Conservation (phyloP, 148 eudicot species). For the Linanthus parryae region DNA sequence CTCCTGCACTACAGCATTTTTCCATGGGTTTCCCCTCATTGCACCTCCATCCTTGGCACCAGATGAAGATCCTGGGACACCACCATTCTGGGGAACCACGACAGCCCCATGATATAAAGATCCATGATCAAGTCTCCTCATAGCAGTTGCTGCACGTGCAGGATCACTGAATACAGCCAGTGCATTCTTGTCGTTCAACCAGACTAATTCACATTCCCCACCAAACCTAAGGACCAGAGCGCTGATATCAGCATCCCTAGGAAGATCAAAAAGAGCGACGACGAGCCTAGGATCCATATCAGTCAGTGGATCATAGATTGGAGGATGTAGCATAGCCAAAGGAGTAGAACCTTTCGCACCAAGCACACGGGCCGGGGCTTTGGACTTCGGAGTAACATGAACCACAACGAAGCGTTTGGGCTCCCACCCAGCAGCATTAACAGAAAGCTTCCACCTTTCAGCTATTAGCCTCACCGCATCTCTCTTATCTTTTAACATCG, state of each 20-base stretch:
- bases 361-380: constrained; percentile 67
- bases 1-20: constrained; percentile 53
- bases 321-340: constrained; percentile 35
- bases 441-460: constrained; percentile 85
- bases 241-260: constrained; percentile 85
- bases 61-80: constrained; percentile 22
- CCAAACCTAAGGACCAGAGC: constrained; percentile 90
- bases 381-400: constrained; percentile 72
- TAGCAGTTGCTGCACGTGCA: constrained; percentile 87
- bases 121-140: constrained; percentile 95
- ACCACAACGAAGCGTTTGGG: constrained; percentile 77
- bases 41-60: constrained; percentile 25
- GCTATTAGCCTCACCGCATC: constrained; percentile 86
- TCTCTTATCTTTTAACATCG: constrained; percentile 79
- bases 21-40: constrained; percentile 61
- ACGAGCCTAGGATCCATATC: constrained; percentile 96
- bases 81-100: constrained; percentile 34
- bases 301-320: constrained; percentile 54
- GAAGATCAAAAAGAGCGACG: constrained; percentile 78
- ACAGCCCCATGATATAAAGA: constrained; percentile 74
- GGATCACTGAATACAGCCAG: constrained; percentile 86
- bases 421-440: constrained; percentile 90
- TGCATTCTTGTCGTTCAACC: constrained; percentile 98
- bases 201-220: constrained; percentile 93
- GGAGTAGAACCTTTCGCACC: constrained; percentile 48